Evolutionary conservation across 176 grass and related monocot genomes (phyloP), one percentile per base, ranked within the genome.

Genomic region (Triticum timopheevii): DNA sequence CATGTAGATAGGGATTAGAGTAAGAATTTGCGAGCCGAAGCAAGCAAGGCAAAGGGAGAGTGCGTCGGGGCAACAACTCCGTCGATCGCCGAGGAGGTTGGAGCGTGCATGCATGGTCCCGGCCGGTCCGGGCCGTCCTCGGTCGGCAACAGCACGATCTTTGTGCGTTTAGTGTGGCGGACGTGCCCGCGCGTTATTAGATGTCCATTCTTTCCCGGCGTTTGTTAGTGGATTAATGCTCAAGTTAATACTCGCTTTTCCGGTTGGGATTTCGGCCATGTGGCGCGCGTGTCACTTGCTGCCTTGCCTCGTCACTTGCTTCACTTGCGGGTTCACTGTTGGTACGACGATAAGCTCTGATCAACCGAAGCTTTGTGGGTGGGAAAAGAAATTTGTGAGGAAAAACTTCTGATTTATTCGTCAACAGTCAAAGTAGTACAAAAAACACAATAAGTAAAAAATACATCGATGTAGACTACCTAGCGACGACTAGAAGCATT

Each of bases 181-280:
- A 87, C 56, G 78, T 33, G 82, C 76, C 52, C 17, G 64, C 64
- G 69, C 56, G 84, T 54, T 73, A 27, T 47, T 47, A 58, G 17
- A 58, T 42, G 72, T 30, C 7, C 44, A 15, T 76, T 40, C 63
- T 8, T 45, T 11, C 54, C 40, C 12, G 15, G 27, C 0, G 63
- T 65, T 65, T 25, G 59, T 44, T 74, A 35, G 31, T 82, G 79
- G 72, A 86, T 90, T 78, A 40, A 68, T 49, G 80, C 68, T 10
- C 84, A 87, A 83, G 84, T 33, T 90, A 89, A 17, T 40, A 54
- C 49, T 34, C 17, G 38, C 39, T 34, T 90, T 86, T 79, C 9
- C 74, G 2, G 72, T 10, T 70, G 79, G 28, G 52, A 20, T 38
- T 31, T 2, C 6, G 10, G 23, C 56, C 11, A 79, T 73, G 84